Evolutionary conservation across 2,329 filamentous ascomycete genomes (phyloP).

Genomic region (Plectosphaerella sp.): DNA sequence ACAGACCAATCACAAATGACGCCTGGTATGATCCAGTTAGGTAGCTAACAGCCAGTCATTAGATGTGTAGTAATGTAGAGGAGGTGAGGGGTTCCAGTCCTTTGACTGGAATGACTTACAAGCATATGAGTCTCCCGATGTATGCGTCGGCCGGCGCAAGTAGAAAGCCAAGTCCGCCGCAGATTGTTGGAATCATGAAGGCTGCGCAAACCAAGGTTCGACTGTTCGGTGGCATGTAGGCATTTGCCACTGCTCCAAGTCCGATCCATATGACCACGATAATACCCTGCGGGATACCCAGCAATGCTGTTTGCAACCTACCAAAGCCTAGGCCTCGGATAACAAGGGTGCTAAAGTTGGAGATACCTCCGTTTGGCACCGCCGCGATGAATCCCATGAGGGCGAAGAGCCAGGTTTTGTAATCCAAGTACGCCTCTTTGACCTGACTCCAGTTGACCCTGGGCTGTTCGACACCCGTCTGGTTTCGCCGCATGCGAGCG

Average conservation of each 20-base stretch:
- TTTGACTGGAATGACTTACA: conserved; percentile 18
- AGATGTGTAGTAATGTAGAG: not conserved
- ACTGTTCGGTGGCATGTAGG: conserved; percentile 36
- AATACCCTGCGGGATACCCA: conserved; percentile 32
- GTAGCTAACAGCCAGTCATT: conserved; percentile 14
- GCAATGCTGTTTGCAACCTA: conserved; percentile 27
- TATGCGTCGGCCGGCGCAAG: conserved; percentile 45
- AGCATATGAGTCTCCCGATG: conserved; percentile 53
- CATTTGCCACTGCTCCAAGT: conserved; percentile 33
- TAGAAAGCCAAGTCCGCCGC: conserved; percentile 52
- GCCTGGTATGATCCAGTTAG: conserved; percentile 33
- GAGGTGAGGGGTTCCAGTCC: not conserved
- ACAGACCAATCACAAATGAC: conserved; percentile 34
- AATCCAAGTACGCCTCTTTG: conserved; percentile 50
- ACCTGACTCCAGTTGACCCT: conserved; percentile 50
- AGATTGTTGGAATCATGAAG: conserved; percentile 56
- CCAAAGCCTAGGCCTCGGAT: conserved; percentile 53
- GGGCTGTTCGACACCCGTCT: conserved; percentile 56
- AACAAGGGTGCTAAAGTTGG: conserved; percentile 56
- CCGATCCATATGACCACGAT: conserved; percentile 34
- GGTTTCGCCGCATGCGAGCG: conserved; percentile 49
- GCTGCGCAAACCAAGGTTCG: conserved; percentile 49
- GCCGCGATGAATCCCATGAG: conserved; percentile 48
- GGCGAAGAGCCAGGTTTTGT: conserved; percentile 56
- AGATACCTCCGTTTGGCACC: conserved; percentile 54